A percentile compares a stretch with the other conserved stretches of the same genome.
phyloP scores from a whole-genome alignment of 305 asterid genomes.

The Solanum hybrid region DNA sequence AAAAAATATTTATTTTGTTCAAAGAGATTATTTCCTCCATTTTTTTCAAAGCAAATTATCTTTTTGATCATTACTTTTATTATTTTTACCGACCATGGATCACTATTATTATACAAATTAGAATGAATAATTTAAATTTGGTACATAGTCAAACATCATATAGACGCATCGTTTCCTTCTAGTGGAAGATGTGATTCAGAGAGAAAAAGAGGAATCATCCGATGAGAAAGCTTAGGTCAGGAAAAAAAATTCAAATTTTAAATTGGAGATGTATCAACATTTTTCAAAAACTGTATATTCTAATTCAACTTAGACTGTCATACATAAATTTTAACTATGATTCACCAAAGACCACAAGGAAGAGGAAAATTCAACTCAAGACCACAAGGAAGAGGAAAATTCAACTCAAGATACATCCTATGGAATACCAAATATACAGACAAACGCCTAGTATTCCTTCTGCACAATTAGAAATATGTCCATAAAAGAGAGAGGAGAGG shows the following conservation, averaged over 20 bases:
- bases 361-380: background rate
- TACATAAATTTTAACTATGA: background rate
- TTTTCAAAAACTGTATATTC: background rate
- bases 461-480: background rate
- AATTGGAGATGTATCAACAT: background rate
- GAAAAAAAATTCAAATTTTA: background rate
- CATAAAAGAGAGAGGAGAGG: background rate
- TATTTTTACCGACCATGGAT: background rate
- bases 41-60: too few species aligned
- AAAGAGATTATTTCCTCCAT: too few species aligned
- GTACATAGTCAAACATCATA: background rate
- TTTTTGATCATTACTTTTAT: background rate
- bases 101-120: background rate
- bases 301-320: background rate
- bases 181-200: background rate
- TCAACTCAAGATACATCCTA: background rate
- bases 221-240: background rate
- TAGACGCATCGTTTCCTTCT: background rate
- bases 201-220: background rate
- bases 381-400: background rate
- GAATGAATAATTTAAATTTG: too few species aligned
- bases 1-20: too few species aligned
- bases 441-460: background rate
- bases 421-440: background rate
- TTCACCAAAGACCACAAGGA: background rate